Conservation (phyloP, 768 basidiomycete genomes). For the Pleurotus platypus region DNA sequence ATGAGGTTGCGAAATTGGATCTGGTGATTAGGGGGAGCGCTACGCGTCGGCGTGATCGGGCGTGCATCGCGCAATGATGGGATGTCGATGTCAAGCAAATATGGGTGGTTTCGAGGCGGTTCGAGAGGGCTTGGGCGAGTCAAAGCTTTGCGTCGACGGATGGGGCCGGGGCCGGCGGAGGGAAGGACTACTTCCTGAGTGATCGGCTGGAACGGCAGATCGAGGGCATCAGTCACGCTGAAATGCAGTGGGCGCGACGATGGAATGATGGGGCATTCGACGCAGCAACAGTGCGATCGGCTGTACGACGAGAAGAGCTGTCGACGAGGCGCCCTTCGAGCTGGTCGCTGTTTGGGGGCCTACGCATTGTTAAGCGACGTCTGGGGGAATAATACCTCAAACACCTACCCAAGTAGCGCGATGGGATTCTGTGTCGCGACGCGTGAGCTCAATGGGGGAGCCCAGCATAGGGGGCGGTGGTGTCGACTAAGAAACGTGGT, state of each 20-base stretch:
- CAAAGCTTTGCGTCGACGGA: conserved; percentile 56
- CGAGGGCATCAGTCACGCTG: background rate
- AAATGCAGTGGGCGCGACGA: background rate
- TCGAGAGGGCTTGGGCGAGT: conserved; percentile 44
- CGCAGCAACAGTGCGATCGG: background rate
- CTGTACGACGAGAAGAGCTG: background rate
- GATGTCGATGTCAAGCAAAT: background rate
- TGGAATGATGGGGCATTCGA: conserved; percentile 1
- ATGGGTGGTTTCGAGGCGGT: conserved; percentile 16
- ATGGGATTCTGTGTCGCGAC: background rate
- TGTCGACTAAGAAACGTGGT: conserved; percentile 11
- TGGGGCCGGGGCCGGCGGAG: conserved; percentile 41
- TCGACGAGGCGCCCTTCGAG: conserved; percentile 18
- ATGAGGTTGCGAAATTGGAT: conserved; percentile 46
- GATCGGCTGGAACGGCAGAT: background rate
- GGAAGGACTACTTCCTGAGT: background rate
- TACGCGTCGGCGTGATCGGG: conserved; percentile 10
- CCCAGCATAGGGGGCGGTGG: background rate
- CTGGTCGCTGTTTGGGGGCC: background rate
- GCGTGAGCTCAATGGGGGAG: background rate
- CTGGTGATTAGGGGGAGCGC: conserved; percentile 2
- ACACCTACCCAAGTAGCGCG: conserved; percentile 11
- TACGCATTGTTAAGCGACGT: conserved; percentile 16
- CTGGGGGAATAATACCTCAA: conserved; percentile 12
- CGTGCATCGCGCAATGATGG: background rate